These are phyloP conservation scores for Penicillium sp. DNA, from an alignment of 2,329 filamentous ascomycete species.

Conservation along the genomic window DNA sequence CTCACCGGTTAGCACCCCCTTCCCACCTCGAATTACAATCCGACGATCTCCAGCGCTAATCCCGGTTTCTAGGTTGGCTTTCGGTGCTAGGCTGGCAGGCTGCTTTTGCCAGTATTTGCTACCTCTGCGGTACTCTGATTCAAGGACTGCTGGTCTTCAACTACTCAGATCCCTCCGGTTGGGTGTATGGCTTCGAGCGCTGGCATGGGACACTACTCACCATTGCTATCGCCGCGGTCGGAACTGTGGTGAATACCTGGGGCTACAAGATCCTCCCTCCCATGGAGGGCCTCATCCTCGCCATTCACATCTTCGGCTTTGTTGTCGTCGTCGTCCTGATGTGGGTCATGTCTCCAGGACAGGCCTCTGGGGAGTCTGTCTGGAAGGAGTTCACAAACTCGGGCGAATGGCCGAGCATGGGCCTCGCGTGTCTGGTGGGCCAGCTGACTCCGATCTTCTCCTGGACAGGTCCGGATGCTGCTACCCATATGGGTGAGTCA, in stretches of 20 bases:
- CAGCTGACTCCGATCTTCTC: slow-evolving; percentile 30
- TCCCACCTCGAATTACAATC: neutral
- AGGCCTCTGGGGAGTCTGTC: slow-evolving; percentile 26
- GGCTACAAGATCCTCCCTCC: slow-evolving; percentile 48
- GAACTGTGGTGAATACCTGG: slow-evolving; percentile 53
- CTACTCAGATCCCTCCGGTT: slow-evolving; percentile 25
- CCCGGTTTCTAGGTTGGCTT: slow-evolving; percentile 32
- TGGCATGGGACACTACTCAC: slow-evolving; percentile 50
- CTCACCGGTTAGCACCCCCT: slow-evolving; percentile 30
- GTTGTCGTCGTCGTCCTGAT: slow-evolving; percentile 43
- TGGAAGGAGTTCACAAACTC: slow-evolving; percentile 42
- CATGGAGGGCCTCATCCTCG: slow-evolving; percentile 53
- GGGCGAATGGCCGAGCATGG: slow-evolving; percentile 39
- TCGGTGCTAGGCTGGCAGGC: slow-evolving; percentile 42
- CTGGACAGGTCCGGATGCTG: slow-evolving; percentile 34
- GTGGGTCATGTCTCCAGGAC: slow-evolving; percentile 30
- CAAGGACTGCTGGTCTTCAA: slow-evolving; percentile 39
- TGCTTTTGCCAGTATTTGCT: slow-evolving; percentile 36
- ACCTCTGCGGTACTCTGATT: slow-evolving; percentile 36
- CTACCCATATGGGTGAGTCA: slow-evolving; percentile 35
- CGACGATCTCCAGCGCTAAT: neutral
- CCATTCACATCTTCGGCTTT: slow-evolving; percentile 51
- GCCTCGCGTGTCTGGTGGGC: slow-evolving; percentile 44
- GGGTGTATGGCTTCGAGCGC: slow-evolving; percentile 23
- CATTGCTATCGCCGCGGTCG: slow-evolving; percentile 50